Evolutionary conservation across 495 filamentous ascomycete species (phyloP).

Genomic region (Cetradonia linearis): DNA sequence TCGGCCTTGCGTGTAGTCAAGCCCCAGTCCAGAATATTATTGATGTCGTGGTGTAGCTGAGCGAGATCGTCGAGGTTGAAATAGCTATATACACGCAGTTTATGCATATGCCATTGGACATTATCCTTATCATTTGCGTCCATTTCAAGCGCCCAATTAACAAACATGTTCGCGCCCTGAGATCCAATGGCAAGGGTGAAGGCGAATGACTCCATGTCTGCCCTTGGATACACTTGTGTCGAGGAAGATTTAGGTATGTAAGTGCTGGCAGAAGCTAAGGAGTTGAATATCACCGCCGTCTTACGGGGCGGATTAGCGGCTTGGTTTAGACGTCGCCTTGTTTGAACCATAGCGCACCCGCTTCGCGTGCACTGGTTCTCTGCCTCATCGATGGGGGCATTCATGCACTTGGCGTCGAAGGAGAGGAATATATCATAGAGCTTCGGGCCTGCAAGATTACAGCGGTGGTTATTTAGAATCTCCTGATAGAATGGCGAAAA

Average conservation of each 20-base stretch:
- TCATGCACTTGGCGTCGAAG: slow-evolving; percentile 5
- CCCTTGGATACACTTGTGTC: background rate
- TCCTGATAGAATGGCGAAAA: slow-evolving; percentile 2
- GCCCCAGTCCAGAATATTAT: slow-evolving; percentile 14
- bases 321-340: background rate
- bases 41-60: slow-evolving; percentile 8
- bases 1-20: background rate
- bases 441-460: background rate
- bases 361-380: slow-evolving; percentile 10
- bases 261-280: background rate
- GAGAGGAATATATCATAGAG: slow-evolving; percentile 5
- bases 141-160: slow-evolving; percentile 9
- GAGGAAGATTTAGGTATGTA: background rate
- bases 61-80: background rate
- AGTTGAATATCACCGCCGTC: background rate
- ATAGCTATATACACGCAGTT: background rate
- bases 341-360: slow-evolving; percentile 9
- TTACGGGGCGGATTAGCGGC: background rate
- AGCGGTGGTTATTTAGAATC: background rate
- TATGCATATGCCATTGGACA: slow-evolving; percentile 7
- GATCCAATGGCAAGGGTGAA: slow-evolving; percentile 7
- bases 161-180: slow-evolving; percentile 1
- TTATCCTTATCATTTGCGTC: background rate
- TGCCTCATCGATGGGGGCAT: slow-evolving; percentile 7
- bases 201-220: slow-evolving; percentile 11